Conservation (phyloP, 1,139 yeast genomes). For the Yamadazyma friedrichii region DNA sequence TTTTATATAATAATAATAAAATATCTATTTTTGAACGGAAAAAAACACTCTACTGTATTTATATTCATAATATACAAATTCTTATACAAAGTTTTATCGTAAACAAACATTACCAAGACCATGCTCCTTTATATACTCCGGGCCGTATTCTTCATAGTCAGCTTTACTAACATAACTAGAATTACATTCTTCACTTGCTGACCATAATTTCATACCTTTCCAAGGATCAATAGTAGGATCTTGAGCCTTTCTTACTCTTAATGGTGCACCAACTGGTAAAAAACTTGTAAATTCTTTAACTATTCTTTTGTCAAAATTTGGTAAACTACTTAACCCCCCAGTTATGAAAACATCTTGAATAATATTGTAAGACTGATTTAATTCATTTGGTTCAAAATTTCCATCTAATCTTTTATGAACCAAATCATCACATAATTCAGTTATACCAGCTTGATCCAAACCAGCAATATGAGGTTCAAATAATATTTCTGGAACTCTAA, state of each 20-base stretch:
- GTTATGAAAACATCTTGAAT: constrained; percentile 71
- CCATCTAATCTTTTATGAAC: constrained; percentile 60
- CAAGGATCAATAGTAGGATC: constrained; percentile 82
- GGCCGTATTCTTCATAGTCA: constrained; percentile 87
- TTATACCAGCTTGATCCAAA: constrained; percentile 88
- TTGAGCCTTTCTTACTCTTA: constrained; percentile 61
- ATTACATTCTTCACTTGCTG: constrained; percentile 47
- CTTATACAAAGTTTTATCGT: constrained; percentile 3
- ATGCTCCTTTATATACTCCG: constrained; percentile 88
- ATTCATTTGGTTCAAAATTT: constrained; percentile 26
- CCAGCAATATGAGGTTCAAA: constrained; percentile 97
- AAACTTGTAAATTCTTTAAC: constrained; percentile 63
- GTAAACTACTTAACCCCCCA: constrained; percentile 77
- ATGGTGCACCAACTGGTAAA: constrained; percentile 66
- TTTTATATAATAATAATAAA: neutral
- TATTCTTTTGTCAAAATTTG: constrained; percentile 66
- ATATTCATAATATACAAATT: too few species aligned
- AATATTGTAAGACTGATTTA: constrained; percentile 53
- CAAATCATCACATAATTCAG: constrained; percentile 72
- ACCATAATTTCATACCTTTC: constrained; percentile 92
- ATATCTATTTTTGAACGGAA: too few species aligned
- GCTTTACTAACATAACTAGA: constrained; percentile 56
- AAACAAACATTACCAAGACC: constrained; percentile 65
- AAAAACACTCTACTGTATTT: too few species aligned
- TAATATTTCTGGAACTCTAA: constrained; percentile 86